A percentile compares a stretch with the other conserved stretches of the same genome.
Evolutionary conservation across 2,329 filamentous ascomycete species (phyloP).

Genomic region (Simplicillium sp.): DNA sequence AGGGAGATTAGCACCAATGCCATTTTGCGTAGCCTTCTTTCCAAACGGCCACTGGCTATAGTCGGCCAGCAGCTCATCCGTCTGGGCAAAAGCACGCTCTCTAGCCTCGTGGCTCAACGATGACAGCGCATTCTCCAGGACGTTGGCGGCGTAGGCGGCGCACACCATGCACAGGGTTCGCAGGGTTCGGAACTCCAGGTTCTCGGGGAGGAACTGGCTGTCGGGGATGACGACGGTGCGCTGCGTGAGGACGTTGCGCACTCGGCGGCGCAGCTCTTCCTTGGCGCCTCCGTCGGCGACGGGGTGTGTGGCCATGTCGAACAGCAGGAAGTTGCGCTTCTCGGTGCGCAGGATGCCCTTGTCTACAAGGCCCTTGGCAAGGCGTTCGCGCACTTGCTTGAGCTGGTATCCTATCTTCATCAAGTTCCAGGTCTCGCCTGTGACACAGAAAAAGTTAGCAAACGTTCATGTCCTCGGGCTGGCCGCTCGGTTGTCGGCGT

Average conservation of each 20-base stretch:
- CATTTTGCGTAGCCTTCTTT: constrained; percentile 66
- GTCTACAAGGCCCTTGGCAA: constrained; percentile 95
- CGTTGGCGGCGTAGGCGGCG: constrained; percentile 94
- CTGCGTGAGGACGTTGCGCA: constrained; percentile 86
- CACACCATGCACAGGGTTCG: constrained; percentile 95
- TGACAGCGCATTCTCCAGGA: constrained; percentile 93
- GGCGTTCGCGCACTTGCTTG: constrained; percentile 95
- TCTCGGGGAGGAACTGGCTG: constrained; percentile 86
- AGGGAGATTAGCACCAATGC: constrained; percentile 86
- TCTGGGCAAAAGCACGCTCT: constrained; percentile 91
- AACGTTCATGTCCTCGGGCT: constrained; percentile 6
- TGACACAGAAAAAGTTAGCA: constrained; percentile 8
- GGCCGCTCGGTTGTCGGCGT: neutral
- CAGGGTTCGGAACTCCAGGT: constrained; percentile 86
- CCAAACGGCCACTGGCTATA: constrained; percentile 98
- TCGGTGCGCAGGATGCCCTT: constrained; percentile 98
- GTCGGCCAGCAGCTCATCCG: constrained; percentile 88
- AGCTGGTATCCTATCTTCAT: constrained; percentile 99
- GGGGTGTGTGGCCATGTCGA: constrained; percentile 99
- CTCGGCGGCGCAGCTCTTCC: constrained; percentile 89
- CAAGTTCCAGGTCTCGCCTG: constrained; percentile 98
- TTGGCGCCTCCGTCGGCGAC: constrained; percentile 95
- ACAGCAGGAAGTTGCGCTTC: constrained; percentile 98
- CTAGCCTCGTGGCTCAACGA: constrained; percentile 89
- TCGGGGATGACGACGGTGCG: constrained; percentile 83